Conservation (phyloP, 257 asterid species). For the Primulina tabacum region DNA sequence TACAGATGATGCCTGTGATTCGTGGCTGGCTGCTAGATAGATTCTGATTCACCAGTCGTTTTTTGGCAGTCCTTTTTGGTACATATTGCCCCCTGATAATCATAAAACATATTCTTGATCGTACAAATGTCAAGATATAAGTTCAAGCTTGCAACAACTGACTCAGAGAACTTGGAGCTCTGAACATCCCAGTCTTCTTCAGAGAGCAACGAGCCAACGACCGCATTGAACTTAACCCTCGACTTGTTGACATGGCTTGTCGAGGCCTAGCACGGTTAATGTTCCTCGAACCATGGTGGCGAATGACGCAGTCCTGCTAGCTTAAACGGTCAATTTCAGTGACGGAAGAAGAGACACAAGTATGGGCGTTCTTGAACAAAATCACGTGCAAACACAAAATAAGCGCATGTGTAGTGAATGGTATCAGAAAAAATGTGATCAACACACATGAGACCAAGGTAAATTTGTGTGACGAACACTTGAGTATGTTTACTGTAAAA, state of each 20-base stretch:
- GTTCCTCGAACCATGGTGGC: neutral
- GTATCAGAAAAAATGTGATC: neutral
- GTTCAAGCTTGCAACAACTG: slow-evolving; percentile 3
- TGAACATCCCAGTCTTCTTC: neutral
- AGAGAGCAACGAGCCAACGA: neutral
- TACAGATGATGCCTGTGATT: neutral
- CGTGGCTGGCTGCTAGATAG: neutral
- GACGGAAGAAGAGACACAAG: neutral
- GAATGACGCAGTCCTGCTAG: neutral
- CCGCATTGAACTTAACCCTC: neutral
- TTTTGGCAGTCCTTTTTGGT: neutral
- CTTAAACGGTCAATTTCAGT: too few relatives aligned
- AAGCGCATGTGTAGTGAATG: neutral
- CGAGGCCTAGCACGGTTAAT: neutral
- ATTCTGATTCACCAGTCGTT: neutral
- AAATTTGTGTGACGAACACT: too few relatives aligned
- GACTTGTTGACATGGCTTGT: neutral
- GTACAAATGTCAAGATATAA: too few relatives aligned
- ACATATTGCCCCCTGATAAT: neutral
- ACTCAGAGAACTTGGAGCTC: neutral
- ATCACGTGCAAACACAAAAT: neutral
- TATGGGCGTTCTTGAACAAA: too few relatives aligned
- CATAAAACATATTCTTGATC: neutral
- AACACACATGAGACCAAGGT: neutral
- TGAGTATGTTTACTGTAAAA: too few relatives aligned